Evolutionary conservation across 1,284 basidiomycete genomes (phyloP), one percentile per base, ranked within the genome.

Genomic region (Austroboletus novae-zelandiae): DNA sequence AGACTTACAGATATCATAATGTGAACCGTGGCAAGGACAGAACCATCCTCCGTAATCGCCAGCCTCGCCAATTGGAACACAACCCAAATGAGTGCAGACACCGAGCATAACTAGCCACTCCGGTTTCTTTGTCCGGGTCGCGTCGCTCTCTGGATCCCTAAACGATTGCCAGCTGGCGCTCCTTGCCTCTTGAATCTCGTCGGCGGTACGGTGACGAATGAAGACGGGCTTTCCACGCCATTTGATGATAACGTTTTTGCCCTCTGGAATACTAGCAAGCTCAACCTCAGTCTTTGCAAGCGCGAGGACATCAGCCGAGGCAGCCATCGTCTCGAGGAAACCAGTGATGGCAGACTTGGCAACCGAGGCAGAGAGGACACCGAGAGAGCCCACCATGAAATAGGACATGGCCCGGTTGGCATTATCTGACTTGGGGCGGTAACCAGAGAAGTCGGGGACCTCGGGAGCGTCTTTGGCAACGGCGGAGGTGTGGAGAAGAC

Each of bases 201-300:
- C 81, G 52, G 80, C 69, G 25, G 97, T 99, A 65, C 97, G 86
- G 79, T 99, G 96, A 62, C 97, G 87, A 71, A 99, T 93, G 78
- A 99, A 99, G 53, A 99, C 96, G 60, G 97, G 97, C 83, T 99
- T 99, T 71, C 96, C 97, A 70, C 96, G 91, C 97, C 97, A 99
- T 77, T 97, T 97, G 78, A 97, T 92, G 72, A 97, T 88, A 62
- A 92, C 91, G 70, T 94, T 94, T 84, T 96, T 95, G 74, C 97
- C 97, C 80, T 98, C 93, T 34, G 97, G 96, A 65, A 99, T 99
- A 57, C 76, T 78, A 53, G 76, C 76, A 64, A 99, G 86, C 52
- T 96, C 94, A 56, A 99, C 86, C 75, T 99, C 97, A 56, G 98
- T 92, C 79, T 98, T 98, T 61, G 97, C 97, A 59, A 99, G 81